Conservation (phyloP, 2,329 filamentous ascomycete species). For the Diaporthe sp. region DNA sequence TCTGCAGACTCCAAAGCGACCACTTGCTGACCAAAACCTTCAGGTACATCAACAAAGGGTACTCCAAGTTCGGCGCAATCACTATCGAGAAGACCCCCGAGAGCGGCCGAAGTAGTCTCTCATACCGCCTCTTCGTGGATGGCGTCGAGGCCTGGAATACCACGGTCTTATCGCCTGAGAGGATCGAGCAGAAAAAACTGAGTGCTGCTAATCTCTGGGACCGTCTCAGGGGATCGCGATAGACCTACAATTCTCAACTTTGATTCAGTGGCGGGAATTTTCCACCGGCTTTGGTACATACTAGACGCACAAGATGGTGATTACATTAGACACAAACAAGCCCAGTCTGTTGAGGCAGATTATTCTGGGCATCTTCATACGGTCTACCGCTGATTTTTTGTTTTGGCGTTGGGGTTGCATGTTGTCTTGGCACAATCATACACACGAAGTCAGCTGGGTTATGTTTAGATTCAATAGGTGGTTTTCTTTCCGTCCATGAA, state of each 20-base stretch:
- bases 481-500: not conserved
- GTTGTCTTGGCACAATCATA: not conserved
- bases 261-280: not conserved
- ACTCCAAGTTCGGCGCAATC: constrained; percentile 88
- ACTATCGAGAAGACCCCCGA: constrained; percentile 78
- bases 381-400: not conserved
- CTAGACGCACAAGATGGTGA: not conserved
- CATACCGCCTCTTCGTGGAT: constrained; percentile 86
- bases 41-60: constrained; percentile 85
- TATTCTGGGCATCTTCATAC: not conserved
- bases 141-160: constrained; percentile 83
- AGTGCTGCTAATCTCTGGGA: constrained; percentile 58
- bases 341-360: not conserved
- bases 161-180: constrained; percentile 62
- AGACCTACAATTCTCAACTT: not conserved
- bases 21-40: not conserved
- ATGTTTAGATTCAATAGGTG: constrained; percentile 2
- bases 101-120: constrained; percentile 78
- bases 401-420: not conserved
- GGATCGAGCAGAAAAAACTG: constrained; percentile 45
- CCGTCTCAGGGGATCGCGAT: constrained; percentile 46
- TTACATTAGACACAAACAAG: not conserved
- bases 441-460: not conserved
- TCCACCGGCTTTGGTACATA: not conserved
- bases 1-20: constrained; percentile 13